Conservation (phyloP, 208 protist species). For the Crithidia brevicula region DNA sequence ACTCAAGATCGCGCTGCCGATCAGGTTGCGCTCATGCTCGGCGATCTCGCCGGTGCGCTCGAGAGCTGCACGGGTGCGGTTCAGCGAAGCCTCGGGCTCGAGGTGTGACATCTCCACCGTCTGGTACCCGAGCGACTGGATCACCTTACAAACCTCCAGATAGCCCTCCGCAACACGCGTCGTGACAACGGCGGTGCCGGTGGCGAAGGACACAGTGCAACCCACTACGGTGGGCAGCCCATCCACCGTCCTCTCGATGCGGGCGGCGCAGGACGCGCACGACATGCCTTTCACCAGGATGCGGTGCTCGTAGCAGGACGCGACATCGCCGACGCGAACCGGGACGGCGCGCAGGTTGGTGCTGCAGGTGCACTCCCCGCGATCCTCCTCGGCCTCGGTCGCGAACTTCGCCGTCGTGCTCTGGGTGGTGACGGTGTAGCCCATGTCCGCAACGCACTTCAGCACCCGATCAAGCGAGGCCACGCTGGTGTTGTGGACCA, state of each 20-base stretch:
- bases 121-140: constrained; percentile 60
- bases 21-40: constrained; percentile 44
- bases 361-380: constrained; percentile 31
- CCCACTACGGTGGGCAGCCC: constrained; percentile 43
- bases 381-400: constrained; percentile 21
- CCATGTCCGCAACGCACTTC: constrained; percentile 30
- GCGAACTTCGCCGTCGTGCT: constrained; percentile 23
- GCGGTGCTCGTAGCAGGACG: constrained; percentile 29
- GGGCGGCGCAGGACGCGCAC: constrained; percentile 90
- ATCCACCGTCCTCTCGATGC: constrained; percentile 73
- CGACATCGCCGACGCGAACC: constrained; percentile 12
- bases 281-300: constrained; percentile 90
- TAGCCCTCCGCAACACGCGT: constrained; percentile 17
- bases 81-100: constrained; percentile 23
- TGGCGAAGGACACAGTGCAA: constrained; percentile 78
- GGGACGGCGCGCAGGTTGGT: constrained; percentile 28
- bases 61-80: constrained; percentile 52
- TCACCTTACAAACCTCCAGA: constrained; percentile 24
- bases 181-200: constrained; percentile 44
- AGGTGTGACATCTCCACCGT: constrained; percentile 20
- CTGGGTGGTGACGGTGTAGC: constrained; percentile 39
- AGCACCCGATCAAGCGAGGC: constrained; percentile 32
- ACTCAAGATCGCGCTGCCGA: constrained; percentile 57
- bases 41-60: constrained; percentile 74
- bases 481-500: constrained; percentile 43